Percentiles rank a stretch among this genome's conserved stretches.
Evolutionary conservation across 805 yeast species (phyloP).

Genomic region (Starmerella sirachaensis): DNA sequence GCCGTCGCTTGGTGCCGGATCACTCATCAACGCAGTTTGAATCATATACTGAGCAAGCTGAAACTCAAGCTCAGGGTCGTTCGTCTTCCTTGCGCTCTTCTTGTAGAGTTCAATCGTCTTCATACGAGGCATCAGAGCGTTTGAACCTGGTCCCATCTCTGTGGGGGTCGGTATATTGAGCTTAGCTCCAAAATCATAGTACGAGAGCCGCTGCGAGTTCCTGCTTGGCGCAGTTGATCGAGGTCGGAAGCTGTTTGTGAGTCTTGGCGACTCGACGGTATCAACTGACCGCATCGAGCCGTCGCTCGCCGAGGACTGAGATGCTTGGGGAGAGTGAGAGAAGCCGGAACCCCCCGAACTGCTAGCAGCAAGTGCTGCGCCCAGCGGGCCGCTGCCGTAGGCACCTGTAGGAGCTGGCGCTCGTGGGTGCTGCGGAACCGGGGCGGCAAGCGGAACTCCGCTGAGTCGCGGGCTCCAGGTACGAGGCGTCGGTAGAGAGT

Average conservation of each 20-base stretch:
- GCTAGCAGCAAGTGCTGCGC: not conserved
- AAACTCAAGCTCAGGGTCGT: constrained; percentile 76
- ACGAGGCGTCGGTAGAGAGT: constrained; percentile 15
- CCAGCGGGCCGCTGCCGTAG: not conserved
- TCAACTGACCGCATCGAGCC: constrained; percentile 1
- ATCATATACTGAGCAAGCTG: constrained; percentile 85
- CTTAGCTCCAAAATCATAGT: constrained; percentile 13
- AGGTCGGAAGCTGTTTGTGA: constrained; percentile 3
- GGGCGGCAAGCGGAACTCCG: not conserved
- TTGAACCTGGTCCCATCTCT: constrained; percentile 10
- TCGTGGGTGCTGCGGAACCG: not conserved
- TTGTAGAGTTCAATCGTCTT: constrained; percentile 80
- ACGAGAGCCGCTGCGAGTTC: constrained; percentile 9
- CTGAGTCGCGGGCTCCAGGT: constrained; percentile 1
- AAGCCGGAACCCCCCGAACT: no score
- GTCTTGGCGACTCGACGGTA: constrained; percentile 6
- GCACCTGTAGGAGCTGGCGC: not conserved
- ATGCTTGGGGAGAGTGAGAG: not conserved
- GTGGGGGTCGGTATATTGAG: constrained; percentile 2
- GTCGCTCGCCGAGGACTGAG: constrained; percentile 1
- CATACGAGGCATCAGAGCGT: constrained; percentile 52
- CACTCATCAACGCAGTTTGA: constrained; percentile 55
- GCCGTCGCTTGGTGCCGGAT: not conserved
- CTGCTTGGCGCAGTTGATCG: constrained; percentile 3
- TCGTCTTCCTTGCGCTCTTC: constrained; percentile 69